These are phyloP conservation scores for Oryza longistaminata DNA, from an alignment of 176 grass and related monocot species.

Conservation along the genomic window DNA sequence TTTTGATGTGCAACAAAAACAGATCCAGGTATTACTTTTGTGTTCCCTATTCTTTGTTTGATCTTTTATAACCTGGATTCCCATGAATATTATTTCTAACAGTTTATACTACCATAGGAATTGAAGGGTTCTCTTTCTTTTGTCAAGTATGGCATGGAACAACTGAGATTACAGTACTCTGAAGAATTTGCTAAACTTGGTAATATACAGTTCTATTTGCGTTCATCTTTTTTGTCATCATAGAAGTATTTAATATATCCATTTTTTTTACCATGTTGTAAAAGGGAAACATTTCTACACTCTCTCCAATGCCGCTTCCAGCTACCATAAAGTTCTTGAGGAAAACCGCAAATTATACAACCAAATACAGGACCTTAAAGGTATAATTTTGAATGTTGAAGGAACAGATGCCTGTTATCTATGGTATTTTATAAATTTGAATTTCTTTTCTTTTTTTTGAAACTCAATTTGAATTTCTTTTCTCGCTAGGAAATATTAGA, in stretches of 20 bases:
- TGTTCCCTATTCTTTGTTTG: constrained; percentile 20
- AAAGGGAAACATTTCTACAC: constrained; percentile 68
- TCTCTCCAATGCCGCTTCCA: constrained; percentile 62
- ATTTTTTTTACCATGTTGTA: neutral
- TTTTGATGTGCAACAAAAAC: constrained; percentile 62
- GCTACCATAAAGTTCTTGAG: constrained; percentile 88
- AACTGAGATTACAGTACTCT: constrained; percentile 60
- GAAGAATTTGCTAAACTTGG: constrained; percentile 73
- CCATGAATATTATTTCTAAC: constrained; percentile 31
- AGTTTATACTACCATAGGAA: constrained; percentile 55
- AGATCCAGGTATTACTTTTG: constrained; percentile 60
- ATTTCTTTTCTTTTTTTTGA: neutral
- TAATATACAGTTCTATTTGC: constrained; percentile 39
- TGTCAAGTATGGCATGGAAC: constrained; percentile 69
- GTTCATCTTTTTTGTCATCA: neutral
- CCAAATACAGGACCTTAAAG: constrained; percentile 95
- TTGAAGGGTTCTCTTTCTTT: constrained; percentile 63
- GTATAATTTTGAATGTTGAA: constrained; percentile 40
- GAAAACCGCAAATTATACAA: constrained; percentile 97
- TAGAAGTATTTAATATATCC: neutral
- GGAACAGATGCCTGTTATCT: constrained; percentile 18
- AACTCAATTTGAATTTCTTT: neutral
- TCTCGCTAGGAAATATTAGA: constrained; percentile 52
- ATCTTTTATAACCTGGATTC: neutral
- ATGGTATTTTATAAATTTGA: neutral